Conservation (phyloP, 2,329 filamentous ascomycete genomes). For the Cercospora brassicicola region DNA sequence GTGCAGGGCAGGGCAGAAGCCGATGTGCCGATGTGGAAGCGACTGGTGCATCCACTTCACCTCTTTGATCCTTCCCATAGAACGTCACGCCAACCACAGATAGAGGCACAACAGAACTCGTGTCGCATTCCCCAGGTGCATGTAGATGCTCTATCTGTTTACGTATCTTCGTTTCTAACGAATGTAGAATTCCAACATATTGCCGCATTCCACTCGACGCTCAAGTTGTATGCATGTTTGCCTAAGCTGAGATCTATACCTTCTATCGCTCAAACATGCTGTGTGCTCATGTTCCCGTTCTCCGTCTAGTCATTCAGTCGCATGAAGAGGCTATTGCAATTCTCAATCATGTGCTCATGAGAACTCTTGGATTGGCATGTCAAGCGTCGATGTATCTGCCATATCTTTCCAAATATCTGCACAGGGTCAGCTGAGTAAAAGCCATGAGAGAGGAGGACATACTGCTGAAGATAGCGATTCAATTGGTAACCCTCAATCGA, state of each 20-base stretch:
- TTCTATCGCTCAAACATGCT: neutral
- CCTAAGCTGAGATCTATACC: neutral
- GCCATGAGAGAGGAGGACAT: slow-evolving; percentile 21
- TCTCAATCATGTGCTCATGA: neutral
- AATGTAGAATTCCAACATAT: neutral
- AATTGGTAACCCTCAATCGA: slow-evolving; percentile 47
- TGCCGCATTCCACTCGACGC: neutral
- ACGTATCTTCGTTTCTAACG: neutral
- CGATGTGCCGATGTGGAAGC: neutral
- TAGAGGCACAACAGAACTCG: neutral
- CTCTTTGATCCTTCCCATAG: neutral
- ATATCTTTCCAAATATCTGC: slow-evolving; percentile 44
- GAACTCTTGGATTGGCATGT: neutral
- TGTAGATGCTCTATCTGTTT: neutral
- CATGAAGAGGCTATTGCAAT: neutral
- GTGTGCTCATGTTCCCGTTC: neutral
- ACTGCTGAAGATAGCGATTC: slow-evolving; percentile 51
- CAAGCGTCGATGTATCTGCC: neutral
- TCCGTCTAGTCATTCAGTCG: neutral
- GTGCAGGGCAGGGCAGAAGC: neutral
- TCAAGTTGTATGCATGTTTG: neutral
- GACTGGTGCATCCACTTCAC: neutral
- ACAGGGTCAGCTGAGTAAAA: slow-evolving; percentile 7
- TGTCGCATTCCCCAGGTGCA: neutral
- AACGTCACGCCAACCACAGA: neutral